Evolutionary conservation across 2,329 filamentous ascomycete genomes (phyloP).

Genomic region (Neonectria hederae): DNA sequence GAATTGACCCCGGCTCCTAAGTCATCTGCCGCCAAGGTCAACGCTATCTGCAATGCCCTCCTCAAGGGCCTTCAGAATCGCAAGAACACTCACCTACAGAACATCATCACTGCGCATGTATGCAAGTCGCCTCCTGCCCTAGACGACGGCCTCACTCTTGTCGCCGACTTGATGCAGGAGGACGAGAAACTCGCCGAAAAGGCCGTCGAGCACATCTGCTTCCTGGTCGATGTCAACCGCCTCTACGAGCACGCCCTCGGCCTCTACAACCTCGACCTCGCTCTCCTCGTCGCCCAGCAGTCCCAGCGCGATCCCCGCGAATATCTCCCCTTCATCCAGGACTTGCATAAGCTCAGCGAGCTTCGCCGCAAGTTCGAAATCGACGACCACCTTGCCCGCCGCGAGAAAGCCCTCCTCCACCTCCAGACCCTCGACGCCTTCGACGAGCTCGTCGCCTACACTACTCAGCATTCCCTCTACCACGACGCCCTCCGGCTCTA

Average conservation of each 20-base stretch:
- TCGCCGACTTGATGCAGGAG: constrained; percentile 76
- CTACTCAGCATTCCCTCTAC: constrained; percentile 82
- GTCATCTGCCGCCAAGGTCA: constrained; percentile 71
- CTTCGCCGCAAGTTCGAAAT: constrained; percentile 82
- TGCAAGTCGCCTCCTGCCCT: constrained; percentile 93
- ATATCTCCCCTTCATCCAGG: constrained; percentile 93
- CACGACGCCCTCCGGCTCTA: constrained; percentile 80
- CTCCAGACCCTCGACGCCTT: constrained; percentile 79
- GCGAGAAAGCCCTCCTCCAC: constrained; percentile 79
- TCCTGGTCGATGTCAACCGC: constrained; percentile 91
- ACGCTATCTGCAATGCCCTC: constrained; percentile 87
- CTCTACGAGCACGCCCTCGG: constrained; percentile 92
- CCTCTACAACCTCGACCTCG: constrained; percentile 89
- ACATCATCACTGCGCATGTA: constrained; percentile 92
- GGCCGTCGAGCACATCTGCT: constrained; percentile 96
- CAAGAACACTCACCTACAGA: constrained; percentile 77
- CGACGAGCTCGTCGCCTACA: constrained; percentile 81
- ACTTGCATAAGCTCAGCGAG: constrained; percentile 77
- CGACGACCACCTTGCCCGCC: constrained; percentile 84
- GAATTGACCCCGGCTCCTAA: constrained; percentile 28
- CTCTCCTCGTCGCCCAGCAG: constrained; percentile 91
- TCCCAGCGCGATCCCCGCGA: constrained; percentile 95
- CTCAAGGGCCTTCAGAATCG: constrained; percentile 71
- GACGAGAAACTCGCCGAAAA: constrained; percentile 80
- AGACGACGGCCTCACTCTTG: constrained; percentile 82